Evolutionary conservation across 768 basidiomycete genomes (phyloP).

Genomic region (Infundibulicybe gibba): DNA sequence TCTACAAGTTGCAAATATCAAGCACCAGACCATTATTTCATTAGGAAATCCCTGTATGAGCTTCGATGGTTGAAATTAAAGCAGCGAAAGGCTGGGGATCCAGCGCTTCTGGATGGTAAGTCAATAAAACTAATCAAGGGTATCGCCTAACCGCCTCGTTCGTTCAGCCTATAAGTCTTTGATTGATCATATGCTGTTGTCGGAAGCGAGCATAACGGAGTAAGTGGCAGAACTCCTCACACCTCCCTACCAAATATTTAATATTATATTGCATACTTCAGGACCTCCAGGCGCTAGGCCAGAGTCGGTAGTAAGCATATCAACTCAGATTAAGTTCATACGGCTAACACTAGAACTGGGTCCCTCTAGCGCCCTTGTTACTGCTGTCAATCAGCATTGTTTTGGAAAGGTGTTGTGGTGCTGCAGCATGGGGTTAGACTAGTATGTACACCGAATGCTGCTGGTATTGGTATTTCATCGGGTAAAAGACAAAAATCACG

Average conservation of each 20-base stretch:
- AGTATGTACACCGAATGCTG: slow-evolving; percentile 67
- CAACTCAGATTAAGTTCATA: slow-evolving; percentile 5
- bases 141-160: slow-evolving; percentile 13
- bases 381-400: slow-evolving; percentile 61
- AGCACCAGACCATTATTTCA: slow-evolving; percentile 11
- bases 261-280: slow-evolving; percentile 56
- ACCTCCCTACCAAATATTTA: slow-evolving; percentile 13
- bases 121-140: slow-evolving; percentile 18
- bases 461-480: slow-evolving; percentile 76
- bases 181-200: slow-evolving; percentile 72
- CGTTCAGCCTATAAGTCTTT: slow-evolving; percentile 70
- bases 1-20: too few relatives aligned
- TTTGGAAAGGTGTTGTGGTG: slow-evolving; percentile 50
- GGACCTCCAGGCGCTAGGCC: slow-evolving; percentile 65
- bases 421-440: slow-evolving; percentile 41
- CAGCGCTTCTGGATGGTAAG: slow-evolving; percentile 62
- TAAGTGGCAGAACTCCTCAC: slow-evolving; percentile 31
- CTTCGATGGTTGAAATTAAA: slow-evolving; percentile 87
- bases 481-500: slow-evolving; percentile 71
- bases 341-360: slow-evolving; percentile 5
- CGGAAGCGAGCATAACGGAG: slow-evolving; percentile 74
- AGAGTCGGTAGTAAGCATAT: slow-evolving; percentile 63
- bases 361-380: slow-evolving; percentile 54
- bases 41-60: slow-evolving; percentile 72
- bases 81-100: slow-evolving; percentile 66